Percentiles rank a stretch among this genome's conserved stretches.
Conservation (phyloP, 2,329 filamentous ascomycete genomes). For the Fusarium sp. region DNA sequence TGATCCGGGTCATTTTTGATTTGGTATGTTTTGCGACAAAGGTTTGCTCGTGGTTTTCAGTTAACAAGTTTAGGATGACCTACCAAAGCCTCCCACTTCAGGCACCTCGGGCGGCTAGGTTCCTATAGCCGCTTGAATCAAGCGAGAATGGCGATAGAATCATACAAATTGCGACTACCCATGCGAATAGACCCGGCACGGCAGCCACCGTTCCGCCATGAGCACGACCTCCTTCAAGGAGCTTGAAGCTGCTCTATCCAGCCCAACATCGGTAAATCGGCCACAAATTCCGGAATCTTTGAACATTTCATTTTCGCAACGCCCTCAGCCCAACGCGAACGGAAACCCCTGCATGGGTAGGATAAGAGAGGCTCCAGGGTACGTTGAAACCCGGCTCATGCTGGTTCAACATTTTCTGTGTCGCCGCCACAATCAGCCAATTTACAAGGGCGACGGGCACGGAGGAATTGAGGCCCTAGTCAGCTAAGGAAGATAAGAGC, state of each 20-base stretch:
- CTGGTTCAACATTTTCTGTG: not conserved
- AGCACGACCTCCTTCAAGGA: not conserved
- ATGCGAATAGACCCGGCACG: not conserved
- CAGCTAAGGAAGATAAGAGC: not conserved
- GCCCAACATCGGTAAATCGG: not conserved
- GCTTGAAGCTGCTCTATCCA: not conserved
- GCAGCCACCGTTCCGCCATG: not conserved
- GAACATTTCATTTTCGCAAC: not conserved
- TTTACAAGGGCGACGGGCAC: conserved; percentile 2
- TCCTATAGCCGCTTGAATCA: conserved; percentile 54
- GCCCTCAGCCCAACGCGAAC: not conserved
- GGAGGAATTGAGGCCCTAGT: conserved; percentile 1
- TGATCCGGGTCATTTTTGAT: conserved; percentile 96
- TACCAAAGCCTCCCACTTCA: conserved; percentile 55
- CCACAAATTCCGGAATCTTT: not conserved
- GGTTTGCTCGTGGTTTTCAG: not conserved
- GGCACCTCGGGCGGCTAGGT: conserved; percentile 51
- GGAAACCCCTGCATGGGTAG: not conserved
- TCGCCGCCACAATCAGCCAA: conserved; percentile 9
- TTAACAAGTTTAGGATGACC: conserved; percentile 54
- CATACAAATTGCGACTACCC: not conserved
- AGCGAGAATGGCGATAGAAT: conserved; percentile 4
- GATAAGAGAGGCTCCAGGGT: not conserved
- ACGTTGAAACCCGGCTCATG: not conserved
- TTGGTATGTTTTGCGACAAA: conserved; percentile 64